These are phyloP conservation scores for Ceratobasidium sp. DNA, from an alignment of 1,284 basidiomycete genomes.

Conservation along the genomic window DNA sequence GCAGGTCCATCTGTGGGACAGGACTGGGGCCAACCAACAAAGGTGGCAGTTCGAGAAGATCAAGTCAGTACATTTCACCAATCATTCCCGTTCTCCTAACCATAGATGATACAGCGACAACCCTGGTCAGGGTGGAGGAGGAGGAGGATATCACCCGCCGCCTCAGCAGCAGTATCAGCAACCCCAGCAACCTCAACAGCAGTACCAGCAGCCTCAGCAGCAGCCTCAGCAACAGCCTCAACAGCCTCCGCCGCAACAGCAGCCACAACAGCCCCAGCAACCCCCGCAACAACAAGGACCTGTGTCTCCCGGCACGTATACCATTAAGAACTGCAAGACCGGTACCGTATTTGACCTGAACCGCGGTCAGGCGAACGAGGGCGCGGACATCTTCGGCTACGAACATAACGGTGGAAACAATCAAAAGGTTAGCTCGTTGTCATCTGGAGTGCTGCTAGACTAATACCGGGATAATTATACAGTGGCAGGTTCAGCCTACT, in stretches of 20 bases:
- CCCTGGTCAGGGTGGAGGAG: conserved; percentile 25
- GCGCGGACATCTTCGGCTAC: conserved; percentile 42
- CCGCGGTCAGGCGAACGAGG: conserved; percentile 34
- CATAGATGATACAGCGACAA: conserved; percentile 21
- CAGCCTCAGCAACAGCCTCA: neutral
- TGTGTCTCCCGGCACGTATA: conserved; percentile 34
- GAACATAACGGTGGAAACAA: conserved; percentile 39
- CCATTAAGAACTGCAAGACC: conserved; percentile 42
- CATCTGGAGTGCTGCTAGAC: neutral
- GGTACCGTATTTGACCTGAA: conserved; percentile 43
- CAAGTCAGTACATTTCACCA: conserved; percentile 12
- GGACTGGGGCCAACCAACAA: conserved; percentile 40
- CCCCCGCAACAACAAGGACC: conserved; percentile 13
- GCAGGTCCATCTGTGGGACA: conserved; percentile 42
- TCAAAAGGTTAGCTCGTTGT: conserved; percentile 28
- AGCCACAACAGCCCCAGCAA: conserved; percentile 9
- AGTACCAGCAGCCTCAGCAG: conserved; percentile 4
- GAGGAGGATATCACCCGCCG: conserved; percentile 21
- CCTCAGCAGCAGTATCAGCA: conserved; percentile 30
- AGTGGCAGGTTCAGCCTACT: conserved; percentile 42
- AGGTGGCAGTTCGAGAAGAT: conserved; percentile 44
- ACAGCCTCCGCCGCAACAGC: neutral
- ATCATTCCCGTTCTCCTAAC: neutral
- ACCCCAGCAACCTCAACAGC: conserved; percentile 33
- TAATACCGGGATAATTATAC: neutral